Conservation (phyloP, 306 rosid species). For the Arachis stenosperma region DNA sequence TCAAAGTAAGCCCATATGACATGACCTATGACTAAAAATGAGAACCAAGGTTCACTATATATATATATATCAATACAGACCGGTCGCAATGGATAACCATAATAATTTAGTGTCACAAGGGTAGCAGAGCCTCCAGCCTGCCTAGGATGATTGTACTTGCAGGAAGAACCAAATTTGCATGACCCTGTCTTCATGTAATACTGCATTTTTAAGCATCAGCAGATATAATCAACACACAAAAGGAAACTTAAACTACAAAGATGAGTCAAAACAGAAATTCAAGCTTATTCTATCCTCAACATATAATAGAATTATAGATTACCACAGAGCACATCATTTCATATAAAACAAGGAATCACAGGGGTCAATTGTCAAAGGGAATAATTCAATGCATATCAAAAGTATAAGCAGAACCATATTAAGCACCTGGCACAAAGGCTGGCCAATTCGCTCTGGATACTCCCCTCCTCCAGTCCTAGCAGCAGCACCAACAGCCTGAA, state of each 20-base stretch:
- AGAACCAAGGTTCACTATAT: constrained; percentile 8
- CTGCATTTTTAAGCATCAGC: constrained; percentile 56
- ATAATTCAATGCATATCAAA: constrained; percentile 24
- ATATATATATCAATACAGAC: constrained; percentile 48
- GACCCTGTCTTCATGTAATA: constrained; percentile 79
- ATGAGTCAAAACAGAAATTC: constrained; percentile 29
- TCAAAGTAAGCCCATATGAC: constrained; percentile 10
- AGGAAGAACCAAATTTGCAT: constrained; percentile 86
- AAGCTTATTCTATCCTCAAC: constrained; percentile 32
- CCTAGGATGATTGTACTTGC: constrained; percentile 92
- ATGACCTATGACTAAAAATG: constrained; percentile 14
- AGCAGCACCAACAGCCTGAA: constrained; percentile 74
- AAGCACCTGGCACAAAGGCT: constrained; percentile 94
- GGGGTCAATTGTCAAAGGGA: constrained; percentile 36
- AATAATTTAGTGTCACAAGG: constrained; percentile 63
- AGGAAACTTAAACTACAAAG: neutral
- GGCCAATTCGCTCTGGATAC: constrained; percentile 88
- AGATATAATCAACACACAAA: constrained; percentile 41
- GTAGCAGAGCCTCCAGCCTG: constrained; percentile 59
- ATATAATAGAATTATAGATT: neutral
- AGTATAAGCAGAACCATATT: constrained; percentile 39
- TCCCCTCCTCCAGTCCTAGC: constrained; percentile 61
- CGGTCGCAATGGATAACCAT: constrained; percentile 69
- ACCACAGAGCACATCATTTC: constrained; percentile 17
- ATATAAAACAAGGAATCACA: constrained; percentile 21